Percentiles rank a stretch among this genome's conserved stretches.
These are phyloP conservation scores for Dactylellina haptotyla DNA, from an alignment of 2,329 filamentous ascomycete genomes.

Conservation along the genomic window DNA sequence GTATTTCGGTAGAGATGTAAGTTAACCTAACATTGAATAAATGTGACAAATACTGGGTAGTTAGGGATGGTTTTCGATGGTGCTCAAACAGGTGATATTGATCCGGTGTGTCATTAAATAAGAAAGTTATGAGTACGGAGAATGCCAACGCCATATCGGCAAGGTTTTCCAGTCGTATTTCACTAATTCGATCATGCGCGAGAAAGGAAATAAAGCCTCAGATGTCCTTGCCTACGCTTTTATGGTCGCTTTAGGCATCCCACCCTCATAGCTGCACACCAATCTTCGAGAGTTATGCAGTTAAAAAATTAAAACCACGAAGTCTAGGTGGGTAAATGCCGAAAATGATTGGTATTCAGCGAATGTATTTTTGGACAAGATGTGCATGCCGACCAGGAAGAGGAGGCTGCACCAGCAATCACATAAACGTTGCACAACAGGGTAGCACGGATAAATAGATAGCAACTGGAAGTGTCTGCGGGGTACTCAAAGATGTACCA, in stretches of 20 bases:
- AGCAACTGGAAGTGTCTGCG: too few relatives aligned
- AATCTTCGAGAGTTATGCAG: not conserved
- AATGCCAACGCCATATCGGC: not conserved
- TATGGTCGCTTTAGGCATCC: not conserved
- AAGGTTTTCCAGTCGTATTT: not conserved
- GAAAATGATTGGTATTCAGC: too few relatives aligned
- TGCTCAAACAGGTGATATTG: not conserved
- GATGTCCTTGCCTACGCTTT: not conserved
- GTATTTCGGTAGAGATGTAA: too few relatives aligned
- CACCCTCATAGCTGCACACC: not conserved
- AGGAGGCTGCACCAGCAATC: too few relatives aligned
- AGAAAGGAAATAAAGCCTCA: not conserved
- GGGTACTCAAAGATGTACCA: too few relatives aligned
- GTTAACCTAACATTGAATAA: too few relatives aligned
- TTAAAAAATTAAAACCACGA: too few relatives aligned
- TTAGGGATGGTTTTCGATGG: not conserved
- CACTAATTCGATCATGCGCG: not conserved
- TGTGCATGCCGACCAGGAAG: too few relatives aligned
- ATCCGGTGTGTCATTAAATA: not conserved
- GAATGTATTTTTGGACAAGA: too few relatives aligned
- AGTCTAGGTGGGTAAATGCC: too few relatives aligned
- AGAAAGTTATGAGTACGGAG: not conserved
- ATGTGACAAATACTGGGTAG: not conserved
- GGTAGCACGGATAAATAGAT: too few relatives aligned
- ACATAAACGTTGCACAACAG: too few relatives aligned